Conservation (phyloP, 2,329 filamentous ascomycete genomes). For the Botrytis tulipae region DNA sequence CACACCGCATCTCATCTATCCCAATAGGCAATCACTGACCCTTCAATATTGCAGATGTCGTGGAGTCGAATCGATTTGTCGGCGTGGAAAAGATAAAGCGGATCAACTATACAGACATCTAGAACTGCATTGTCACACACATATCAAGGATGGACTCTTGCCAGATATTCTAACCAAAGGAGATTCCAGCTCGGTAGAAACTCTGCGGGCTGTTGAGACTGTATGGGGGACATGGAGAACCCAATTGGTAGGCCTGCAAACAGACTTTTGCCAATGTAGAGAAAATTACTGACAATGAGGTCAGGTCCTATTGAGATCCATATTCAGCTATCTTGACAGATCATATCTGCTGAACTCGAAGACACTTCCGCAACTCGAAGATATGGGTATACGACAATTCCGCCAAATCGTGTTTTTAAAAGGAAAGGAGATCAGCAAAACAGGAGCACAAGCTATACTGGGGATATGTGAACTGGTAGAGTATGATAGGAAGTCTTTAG, state of each 20-base stretch:
- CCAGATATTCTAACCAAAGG: slow-evolving; percentile 50
- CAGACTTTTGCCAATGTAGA: background rate
- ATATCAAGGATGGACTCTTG: slow-evolving; percentile 63
- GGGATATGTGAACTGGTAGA: slow-evolving; percentile 77
- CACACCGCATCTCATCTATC: background rate
- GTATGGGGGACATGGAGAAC: slow-evolving; percentile 77
- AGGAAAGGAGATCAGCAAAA: slow-evolving; percentile 36
- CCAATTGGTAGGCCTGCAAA: slow-evolving; percentile 61
- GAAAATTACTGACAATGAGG: slow-evolving; percentile 20
- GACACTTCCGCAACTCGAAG: slow-evolving; percentile 69
- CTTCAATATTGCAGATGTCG: slow-evolving; percentile 53
- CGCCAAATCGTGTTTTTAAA: slow-evolving; percentile 52
- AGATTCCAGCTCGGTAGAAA: slow-evolving; percentile 57
- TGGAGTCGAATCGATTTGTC: slow-evolving; percentile 87
- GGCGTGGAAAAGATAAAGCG: slow-evolving; percentile 62
- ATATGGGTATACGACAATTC: slow-evolving; percentile 77
- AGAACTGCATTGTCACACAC: slow-evolving; percentile 61
- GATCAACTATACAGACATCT: slow-evolving; percentile 66
- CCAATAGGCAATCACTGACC: background rate
- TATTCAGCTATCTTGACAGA: slow-evolving; percentile 92
- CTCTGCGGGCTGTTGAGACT: slow-evolving; percentile 54
- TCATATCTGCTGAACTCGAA: slow-evolving; percentile 78
- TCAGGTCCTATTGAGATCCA: slow-evolving; percentile 74
- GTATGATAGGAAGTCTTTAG: slow-evolving; percentile 61
- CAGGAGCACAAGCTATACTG: slow-evolving; percentile 43